Percentiles rank a stretch among this genome's conserved stretches.
Conservation (phyloP, 2,329 filamentous ascomycete genomes). For the Keithomyces neogunnii region DNA sequence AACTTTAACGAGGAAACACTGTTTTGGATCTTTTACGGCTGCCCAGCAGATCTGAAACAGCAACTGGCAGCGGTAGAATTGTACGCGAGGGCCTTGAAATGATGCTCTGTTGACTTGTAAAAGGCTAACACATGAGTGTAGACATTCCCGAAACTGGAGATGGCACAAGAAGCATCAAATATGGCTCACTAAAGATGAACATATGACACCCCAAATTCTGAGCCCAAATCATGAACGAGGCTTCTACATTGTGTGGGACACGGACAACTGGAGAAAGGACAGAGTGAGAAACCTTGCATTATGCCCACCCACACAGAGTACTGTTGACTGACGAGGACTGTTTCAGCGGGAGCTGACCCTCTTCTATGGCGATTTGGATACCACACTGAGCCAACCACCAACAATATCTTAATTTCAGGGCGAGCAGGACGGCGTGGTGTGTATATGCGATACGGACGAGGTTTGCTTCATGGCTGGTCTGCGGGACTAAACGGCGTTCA, state of each 20-base stretch:
- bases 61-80: constrained; percentile 55
- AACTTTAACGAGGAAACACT: constrained; percentile 62
- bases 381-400: constrained; percentile 27
- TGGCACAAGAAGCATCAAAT: constrained; percentile 60
- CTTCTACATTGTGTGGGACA: constrained; percentile 60
- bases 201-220: constrained; percentile 53
- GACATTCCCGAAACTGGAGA: constrained; percentile 56
- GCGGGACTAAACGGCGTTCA: constrained; percentile 20
- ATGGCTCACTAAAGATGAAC: constrained; percentile 61
- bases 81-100: constrained; percentile 30
- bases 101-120: background rate
- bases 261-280: constrained; percentile 53
- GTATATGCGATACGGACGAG: constrained; percentile 6
- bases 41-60: constrained; percentile 53
- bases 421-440: background rate
- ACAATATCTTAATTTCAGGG: constrained; percentile 16
- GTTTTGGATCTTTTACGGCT: constrained; percentile 64
- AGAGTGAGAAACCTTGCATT: constrained; percentile 49
- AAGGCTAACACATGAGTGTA: constrained; percentile 17
- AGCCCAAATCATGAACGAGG: constrained; percentile 53
- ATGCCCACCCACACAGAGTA: constrained; percentile 13
- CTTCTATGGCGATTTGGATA: constrained; percentile 54
- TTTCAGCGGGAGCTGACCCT: constrained; percentile 50
- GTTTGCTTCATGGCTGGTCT: constrained; percentile 12
- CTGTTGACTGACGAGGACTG: constrained; percentile 4